Base-by-base conservation (phyloP, 345 rosid species). In the Garcia nutans region DNA sequence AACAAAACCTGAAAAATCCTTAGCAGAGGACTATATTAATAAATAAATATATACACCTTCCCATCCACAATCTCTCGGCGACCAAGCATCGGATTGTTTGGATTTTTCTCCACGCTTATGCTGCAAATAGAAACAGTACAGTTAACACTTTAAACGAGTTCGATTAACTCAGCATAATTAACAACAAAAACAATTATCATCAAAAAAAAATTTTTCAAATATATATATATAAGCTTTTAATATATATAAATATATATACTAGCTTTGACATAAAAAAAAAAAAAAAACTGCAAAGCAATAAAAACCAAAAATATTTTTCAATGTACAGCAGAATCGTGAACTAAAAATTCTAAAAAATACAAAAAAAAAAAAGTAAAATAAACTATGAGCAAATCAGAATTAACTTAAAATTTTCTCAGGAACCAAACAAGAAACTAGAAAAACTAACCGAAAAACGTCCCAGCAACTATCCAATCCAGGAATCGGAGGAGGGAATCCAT, bases 381-480 rank as follows among this genome's bases (percentile, higher is more conserved):
- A 68, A 2, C 12, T 26, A 44, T 45, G 16, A 69, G 1, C 8
- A 50, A 19, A 28, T 26, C 37, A 37, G 4, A 74, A 2, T n/a
- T 66, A 6, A 65, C n/a, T 56, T 28, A 17, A 59, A 2, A 67
- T 28, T 81, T 73, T 47, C 76, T 22, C 54, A 0, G 56, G 65
- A 78, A 68, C 37, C 79, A 68, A 76, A 72, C 70, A 73, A 44
- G 65, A 49, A 76, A 26, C 31, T 8, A 5, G 24, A 67, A 69
- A 58, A 23, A n/a, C 85, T 60, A n/a, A 95, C 99, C 98, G 90
- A 81, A 96, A 96, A 84, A 93, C 79, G 71, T 93, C 98, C 99
- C 99, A 96, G 87, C 97, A 96, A 77, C 92, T 85, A 5, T 93
- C 89, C 87, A 93, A 57, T 20, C 96, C 98, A 2, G 86, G 82